Conservation (phyloP, 768 basidiomycete species). For the Boletus patriciae region DNA sequence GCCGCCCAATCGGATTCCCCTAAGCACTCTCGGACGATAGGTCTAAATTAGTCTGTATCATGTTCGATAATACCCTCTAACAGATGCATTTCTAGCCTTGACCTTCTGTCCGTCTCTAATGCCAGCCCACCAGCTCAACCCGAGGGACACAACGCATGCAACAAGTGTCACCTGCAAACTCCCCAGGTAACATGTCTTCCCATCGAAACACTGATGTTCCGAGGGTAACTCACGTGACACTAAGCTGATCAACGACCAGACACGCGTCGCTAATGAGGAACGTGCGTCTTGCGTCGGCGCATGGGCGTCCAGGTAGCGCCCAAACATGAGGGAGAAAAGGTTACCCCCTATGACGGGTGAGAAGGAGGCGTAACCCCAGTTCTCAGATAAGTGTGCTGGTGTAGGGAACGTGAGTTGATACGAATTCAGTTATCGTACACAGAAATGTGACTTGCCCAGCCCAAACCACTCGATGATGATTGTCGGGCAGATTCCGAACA, state of each 20-base stretch:
- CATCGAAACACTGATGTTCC: conserved; percentile 53
- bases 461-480: conserved; percentile 89
- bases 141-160: conserved; percentile 38
- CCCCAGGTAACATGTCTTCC: conserved; percentile 58
- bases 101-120: conserved; percentile 31
- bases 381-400: conserved; percentile 74
- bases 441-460: conserved; percentile 52
- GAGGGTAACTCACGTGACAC: conserved; percentile 22
- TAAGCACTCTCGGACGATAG: background rate
- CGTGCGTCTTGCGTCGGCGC: conserved; percentile 21
- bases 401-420: background rate
- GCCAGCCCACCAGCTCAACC: conserved; percentile 39
- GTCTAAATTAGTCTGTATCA: too few species aligned
- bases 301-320: conserved; percentile 77
- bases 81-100: background rate
- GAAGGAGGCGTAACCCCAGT: conserved; percentile 79
- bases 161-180: conserved; percentile 50
- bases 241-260: background rate
- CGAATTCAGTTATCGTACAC: background rate
- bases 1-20: background rate
- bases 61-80: background rate
- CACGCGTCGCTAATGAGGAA: background rate
- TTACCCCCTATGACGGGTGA: conserved; percentile 78
- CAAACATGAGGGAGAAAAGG: conserved; percentile 82
- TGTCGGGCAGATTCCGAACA: conserved; percentile 72